phyloP scores from a whole-genome alignment of 768 basidiomycete species.

The Hygrophoropsis aurantiaca region DNA sequence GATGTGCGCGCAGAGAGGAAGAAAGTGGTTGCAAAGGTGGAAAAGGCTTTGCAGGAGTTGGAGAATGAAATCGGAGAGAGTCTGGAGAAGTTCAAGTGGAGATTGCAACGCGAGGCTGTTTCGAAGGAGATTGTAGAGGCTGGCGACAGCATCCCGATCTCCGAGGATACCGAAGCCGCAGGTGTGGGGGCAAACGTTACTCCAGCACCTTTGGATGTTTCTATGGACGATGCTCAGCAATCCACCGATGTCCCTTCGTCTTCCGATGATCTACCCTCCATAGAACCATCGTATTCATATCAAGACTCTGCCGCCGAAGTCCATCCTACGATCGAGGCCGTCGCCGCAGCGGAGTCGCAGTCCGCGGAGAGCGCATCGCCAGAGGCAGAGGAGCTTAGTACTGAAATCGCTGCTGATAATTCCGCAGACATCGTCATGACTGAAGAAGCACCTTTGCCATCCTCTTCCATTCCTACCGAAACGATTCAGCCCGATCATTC shows the following conservation, averaged over 20 bases:
- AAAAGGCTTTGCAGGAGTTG: conserved; percentile 53
- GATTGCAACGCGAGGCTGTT: not conserved
- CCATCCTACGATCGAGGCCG: not conserved
- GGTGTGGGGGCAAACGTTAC: not conserved
- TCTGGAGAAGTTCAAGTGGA: conserved; percentile 25
- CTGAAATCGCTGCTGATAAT: too few relatives aligned
- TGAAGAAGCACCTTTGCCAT: too few relatives aligned
- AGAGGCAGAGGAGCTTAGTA: too few relatives aligned
- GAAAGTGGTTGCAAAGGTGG: conserved; percentile 53
- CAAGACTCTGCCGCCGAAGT: not conserved
- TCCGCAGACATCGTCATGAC: too few relatives aligned
- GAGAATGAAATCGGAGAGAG: conserved; percentile 48
- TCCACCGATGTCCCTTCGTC: too few relatives aligned
- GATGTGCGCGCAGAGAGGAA: conserved; percentile 52
- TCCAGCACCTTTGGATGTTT: not conserved
- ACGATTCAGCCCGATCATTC: not conserved
- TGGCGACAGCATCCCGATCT: not conserved
- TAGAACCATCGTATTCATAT: not conserved
- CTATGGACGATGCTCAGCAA: too few relatives aligned
- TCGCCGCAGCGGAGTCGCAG: not conserved
- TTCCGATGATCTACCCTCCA: not conserved
- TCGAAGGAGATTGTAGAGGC: not conserved
- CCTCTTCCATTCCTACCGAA: too few relatives aligned
- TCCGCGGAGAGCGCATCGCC: not conserved
- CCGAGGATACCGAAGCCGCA: not conserved